Evolutionary conservation across 2,329 filamentous ascomycete genomes (phyloP).

Genomic region (Camptophora hylomeconis): DNA sequence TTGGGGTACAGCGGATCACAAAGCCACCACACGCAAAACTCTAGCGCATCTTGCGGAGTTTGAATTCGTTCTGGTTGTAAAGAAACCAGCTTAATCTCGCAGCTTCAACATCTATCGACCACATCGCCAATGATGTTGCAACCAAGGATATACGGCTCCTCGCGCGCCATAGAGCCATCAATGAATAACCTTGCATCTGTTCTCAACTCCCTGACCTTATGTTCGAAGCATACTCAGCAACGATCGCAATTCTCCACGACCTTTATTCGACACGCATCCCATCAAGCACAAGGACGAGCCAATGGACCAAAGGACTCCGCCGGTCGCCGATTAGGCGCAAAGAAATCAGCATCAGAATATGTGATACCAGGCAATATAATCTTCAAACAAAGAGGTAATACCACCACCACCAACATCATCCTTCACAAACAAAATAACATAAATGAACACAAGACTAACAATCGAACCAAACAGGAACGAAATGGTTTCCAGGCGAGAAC

Average conservation of each 20-base stretch:
- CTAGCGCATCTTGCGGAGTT: no score
- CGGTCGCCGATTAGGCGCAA: slow-evolving; percentile 84
- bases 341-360: slow-evolving; percentile 84
- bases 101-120: no score
- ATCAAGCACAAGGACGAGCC: slow-evolving; percentile 52
- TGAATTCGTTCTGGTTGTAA: no score
- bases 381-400: slow-evolving; percentile 64
- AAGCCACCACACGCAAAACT: no score
- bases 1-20: no score
- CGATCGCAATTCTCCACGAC: slow-evolving; percentile 20
- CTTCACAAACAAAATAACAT: neutral
- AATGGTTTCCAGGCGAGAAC: slow-evolving; percentile 93
- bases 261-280: slow-evolving; percentile 46
- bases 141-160: slow-evolving; percentile 27
- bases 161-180: slow-evolving; percentile 26
- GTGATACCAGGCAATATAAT: slow-evolving; percentile 96
- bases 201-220: slow-evolving; percentile 20
- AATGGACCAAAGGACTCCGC: slow-evolving; percentile 59
- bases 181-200: slow-evolving; percentile 20
- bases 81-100: no score
- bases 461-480: slow-evolving; percentile 45
- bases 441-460: no score
- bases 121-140: slow-evolving; percentile 25
- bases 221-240: slow-evolving; percentile 20
- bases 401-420: neutral